Evolutionary conservation across 2,329 filamentous ascomycete genomes (phyloP).

Genomic region (Pseudocercospora macadamiae): DNA sequence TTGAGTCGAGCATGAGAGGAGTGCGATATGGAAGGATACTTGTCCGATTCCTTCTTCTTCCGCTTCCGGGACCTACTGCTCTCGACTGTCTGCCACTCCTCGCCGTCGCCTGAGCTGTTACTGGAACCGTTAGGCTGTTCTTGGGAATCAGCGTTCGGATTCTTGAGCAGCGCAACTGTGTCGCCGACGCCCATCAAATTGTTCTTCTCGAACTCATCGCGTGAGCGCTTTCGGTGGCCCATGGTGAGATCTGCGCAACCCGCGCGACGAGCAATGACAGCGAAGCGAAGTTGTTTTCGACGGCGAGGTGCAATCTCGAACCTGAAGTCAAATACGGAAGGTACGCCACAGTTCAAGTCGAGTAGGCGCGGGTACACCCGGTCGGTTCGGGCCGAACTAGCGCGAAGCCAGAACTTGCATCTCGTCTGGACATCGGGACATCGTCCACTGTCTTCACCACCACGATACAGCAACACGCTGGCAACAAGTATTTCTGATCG

Average conservation of each 20-base stretch:
- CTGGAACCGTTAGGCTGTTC: constrained; percentile 2
- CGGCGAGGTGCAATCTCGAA: no score
- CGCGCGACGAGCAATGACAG: no score
- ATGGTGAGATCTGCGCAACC: constrained; percentile 14
- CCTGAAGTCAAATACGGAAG: no score
- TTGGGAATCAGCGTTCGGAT: constrained; percentile 5
- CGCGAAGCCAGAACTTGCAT: no score
- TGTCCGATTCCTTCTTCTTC: constrained; percentile 40
- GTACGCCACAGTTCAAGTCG: no score
- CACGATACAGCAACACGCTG: no score
- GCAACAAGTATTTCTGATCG: no score
- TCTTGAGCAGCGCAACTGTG: constrained; percentile 31
- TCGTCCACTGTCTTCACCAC: no score
- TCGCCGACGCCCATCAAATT: constrained; percentile 31
- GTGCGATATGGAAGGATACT: constrained; percentile 59
- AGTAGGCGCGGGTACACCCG: no score
- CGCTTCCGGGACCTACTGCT: constrained; percentile 29
- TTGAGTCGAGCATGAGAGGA: constrained; percentile 57
- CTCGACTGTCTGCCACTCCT: constrained; percentile 33
- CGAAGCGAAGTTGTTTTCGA: no score
- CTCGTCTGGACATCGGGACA: no score
- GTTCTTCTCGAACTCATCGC: constrained; percentile 30
- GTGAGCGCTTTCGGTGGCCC: constrained; percentile 35
- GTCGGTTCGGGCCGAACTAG: no score
- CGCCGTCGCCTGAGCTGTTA: constrained; percentile 18